These are phyloP conservation scores for Sordaria brevicollis DNA, from an alignment of 495 filamentous ascomycete genomes.

Conservation along the genomic window DNA sequence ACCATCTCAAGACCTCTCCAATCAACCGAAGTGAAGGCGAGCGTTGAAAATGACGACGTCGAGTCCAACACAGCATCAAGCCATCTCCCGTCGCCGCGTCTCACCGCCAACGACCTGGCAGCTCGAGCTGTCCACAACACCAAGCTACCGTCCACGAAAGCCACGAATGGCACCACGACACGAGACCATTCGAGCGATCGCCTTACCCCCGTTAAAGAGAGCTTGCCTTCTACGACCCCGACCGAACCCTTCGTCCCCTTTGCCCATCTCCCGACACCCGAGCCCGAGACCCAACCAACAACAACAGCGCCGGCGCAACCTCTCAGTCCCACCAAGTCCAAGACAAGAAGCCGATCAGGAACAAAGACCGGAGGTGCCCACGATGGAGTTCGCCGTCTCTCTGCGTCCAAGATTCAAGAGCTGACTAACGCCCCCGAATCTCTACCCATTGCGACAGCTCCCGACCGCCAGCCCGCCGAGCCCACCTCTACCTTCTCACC, in stretches of 20 bases:
- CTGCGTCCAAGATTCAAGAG: slow-evolving; percentile 45
- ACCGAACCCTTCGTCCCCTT: neutral
- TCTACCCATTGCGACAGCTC: slow-evolving; percentile 30
- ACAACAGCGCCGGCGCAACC: neutral
- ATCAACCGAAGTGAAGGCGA: neutral
- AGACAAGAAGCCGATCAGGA: slow-evolving; percentile 18
- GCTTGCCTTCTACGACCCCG: neutral
- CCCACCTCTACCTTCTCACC: slow-evolving; percentile 26
- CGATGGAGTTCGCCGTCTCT: slow-evolving; percentile 41
- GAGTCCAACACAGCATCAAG: neutral
- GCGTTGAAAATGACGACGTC: neutral
- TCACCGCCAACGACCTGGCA: slow-evolving; percentile 1
- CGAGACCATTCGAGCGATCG: slow-evolving; percentile 24
- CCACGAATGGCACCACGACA: slow-evolving; percentile 17
- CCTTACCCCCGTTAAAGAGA: slow-evolving; percentile 19
- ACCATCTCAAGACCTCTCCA: neutral
- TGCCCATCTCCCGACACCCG: neutral
- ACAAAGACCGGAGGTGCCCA: slow-evolving; percentile 28
- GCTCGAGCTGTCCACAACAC: neutral
- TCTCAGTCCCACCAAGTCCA: neutral
- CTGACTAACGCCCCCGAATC: slow-evolving; percentile 44
- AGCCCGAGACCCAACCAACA: neutral
- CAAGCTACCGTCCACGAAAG: slow-evolving; percentile 1
- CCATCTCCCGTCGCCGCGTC: slow-evolving; percentile 9
- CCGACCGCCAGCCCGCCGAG: slow-evolving; percentile 11